Evolutionary conservation across 257 asterid genomes (phyloP).

Genomic region (Penstemon davidsonii): DNA sequence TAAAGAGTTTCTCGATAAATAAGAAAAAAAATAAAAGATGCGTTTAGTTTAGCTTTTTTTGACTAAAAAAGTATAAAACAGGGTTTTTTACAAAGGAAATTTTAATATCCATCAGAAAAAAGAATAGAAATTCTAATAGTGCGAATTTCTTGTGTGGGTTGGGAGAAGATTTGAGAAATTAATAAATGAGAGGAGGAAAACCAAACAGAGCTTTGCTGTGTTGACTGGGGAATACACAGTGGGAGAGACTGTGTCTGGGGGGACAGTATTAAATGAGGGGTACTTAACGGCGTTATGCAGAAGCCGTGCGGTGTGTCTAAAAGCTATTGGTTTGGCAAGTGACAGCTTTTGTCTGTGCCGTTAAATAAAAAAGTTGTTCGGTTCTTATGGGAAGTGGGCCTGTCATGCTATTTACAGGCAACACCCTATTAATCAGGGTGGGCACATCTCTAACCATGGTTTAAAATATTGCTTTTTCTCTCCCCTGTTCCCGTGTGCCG

Average conservation of each 20-base stretch:
- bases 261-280: constrained; percentile 36
- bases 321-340: constrained; percentile 31
- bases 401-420: constrained; percentile 53
- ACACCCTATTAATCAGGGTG: constrained; percentile 13
- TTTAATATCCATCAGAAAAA: background rate
- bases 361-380: constrained; percentile 27
- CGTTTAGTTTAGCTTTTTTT: too few species aligned
- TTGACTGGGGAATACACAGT: constrained; percentile 43
- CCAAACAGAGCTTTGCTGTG: constrained; percentile 14
- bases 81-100: background rate
- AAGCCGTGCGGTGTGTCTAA: constrained; percentile 15
- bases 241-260: constrained; percentile 30
- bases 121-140: background rate
- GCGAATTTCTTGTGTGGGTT: background rate
- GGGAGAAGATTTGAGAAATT: background rate
- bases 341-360: constrained; percentile 42
- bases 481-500: background rate
- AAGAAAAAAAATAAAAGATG: too few species aligned
- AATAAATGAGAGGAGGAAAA: background rate
- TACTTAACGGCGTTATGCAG: constrained; percentile 15
- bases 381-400: constrained; percentile 33
- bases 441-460: constrained; percentile 18
- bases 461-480: background rate
- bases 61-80: background rate
- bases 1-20: too few species aligned